Conservation (phyloP, 306 rosid genomes). For the Begonia masoniana region DNA sequence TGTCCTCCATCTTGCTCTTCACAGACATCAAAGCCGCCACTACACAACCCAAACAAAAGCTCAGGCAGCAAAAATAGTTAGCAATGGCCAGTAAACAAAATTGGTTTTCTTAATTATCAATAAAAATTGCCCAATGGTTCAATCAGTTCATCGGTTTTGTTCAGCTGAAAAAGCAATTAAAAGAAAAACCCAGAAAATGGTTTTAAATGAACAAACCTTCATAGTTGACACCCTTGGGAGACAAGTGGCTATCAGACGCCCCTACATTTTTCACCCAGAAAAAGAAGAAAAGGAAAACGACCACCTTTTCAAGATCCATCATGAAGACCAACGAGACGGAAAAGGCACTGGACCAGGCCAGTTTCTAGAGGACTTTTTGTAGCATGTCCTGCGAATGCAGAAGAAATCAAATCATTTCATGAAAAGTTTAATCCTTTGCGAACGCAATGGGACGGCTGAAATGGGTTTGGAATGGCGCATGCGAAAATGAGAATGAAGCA, state of each 20-base stretch:
- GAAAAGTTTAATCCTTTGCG: no score
- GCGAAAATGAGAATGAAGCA: constrained; percentile 3
- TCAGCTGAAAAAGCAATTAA: no score
- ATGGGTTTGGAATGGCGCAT: no score
- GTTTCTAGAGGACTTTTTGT: constrained; percentile 16
- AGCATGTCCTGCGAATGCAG: background rate
- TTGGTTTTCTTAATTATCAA: background rate
- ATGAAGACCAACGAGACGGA: background rate
- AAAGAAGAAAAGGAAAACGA: constrained; percentile 23
- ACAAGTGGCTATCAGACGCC: constrained; percentile 54
- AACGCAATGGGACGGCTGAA: no score
- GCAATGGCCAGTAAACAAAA: background rate
- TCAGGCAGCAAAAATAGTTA: background rate
- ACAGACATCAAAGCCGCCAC: constrained; percentile 94
- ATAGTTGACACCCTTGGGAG: constrained; percentile 93
- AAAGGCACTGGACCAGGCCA: constrained; percentile 17
- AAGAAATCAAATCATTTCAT: no score
- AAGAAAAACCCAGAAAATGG: constrained; percentile 7
- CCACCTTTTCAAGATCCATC: constrained; percentile 25
- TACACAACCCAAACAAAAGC: constrained; percentile 15
- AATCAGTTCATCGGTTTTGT: no score
- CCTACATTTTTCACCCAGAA: constrained; percentile 16
- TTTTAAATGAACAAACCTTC: constrained; percentile 48
- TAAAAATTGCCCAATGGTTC: no score
- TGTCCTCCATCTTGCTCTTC: constrained; percentile 71